Base-by-base conservation (phyloP, 805 yeast genomes). In the Lachancea sp. region DNA sequence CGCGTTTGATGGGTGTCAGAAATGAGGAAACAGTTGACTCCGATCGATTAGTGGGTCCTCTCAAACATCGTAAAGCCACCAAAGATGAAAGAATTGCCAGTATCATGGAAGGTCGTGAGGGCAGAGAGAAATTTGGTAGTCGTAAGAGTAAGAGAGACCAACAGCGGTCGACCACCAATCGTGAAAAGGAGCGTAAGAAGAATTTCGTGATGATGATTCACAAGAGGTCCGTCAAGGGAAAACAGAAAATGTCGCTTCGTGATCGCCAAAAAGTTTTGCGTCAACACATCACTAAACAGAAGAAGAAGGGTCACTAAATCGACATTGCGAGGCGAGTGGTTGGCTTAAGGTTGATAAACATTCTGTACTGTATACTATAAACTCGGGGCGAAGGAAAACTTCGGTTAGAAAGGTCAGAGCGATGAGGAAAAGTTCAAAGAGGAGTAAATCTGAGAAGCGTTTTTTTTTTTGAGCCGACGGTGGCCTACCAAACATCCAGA, bases 131-230 rank as follows among this genome's bases (percentile, higher is more conserved):
- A 65, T 91, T 81, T 58, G 96, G 97, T 20, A 85, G 95, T 16
- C 79, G 82, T 63, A 85, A 79, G 70, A 95, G 95, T 59, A 82
- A 82, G 67, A 78, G 79, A 49, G 83, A 80, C 19, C 75, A 76
- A 45, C 73, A 77, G 15, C 97, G 84, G 62, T 86, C 95, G 25
- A 90, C 98, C 10, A 93, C 99, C 2, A 93, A 93, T 66, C 81
- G 80, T 68, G 97, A 95, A 69, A 93, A 93, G 78, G 95, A 89
- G 19, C 78, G 98, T 67, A 88, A 88, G 88, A 93, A 93, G 96
- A 93, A 93, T 69, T 93, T 89, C 62, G 91, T 93, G 63, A 93
- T 93, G 99, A 86, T 86, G 91, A 86, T 93, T 56, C 99, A 93
- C 68, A 93, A 91, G 71, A 80, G 80, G 58, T 81, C 86, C 41